Evolutionary conservation across 768 basidiomycete species (phyloP).

Genomic region (Psilocybe subaeruginosa): DNA sequence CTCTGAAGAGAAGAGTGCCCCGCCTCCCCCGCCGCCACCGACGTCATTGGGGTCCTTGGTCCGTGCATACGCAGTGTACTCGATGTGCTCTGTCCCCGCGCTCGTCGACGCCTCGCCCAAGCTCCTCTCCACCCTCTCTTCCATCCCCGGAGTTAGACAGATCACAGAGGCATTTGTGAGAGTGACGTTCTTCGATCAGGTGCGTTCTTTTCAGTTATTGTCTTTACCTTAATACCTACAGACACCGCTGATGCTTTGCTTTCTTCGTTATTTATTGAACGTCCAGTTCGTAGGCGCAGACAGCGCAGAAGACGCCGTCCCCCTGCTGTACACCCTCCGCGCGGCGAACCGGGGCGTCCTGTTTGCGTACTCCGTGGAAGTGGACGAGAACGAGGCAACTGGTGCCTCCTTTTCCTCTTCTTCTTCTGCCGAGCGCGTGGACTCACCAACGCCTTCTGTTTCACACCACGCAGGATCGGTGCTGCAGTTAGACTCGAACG

Average conservation of each 20-base stretch:
- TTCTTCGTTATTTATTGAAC: not conserved
- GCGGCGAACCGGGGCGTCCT: constrained; percentile 72
- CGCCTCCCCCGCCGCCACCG: not conserved
- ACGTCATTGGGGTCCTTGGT: constrained; percentile 30
- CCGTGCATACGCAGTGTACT: constrained; percentile 81
- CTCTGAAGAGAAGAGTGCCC: not conserved
- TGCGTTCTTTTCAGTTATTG: constrained; percentile 28
- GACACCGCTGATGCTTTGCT: not conserved
- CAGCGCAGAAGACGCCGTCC: constrained; percentile 67
- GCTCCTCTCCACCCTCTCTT: constrained; percentile 55
- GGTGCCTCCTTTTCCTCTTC: constrained; percentile 26
- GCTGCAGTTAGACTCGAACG: constrained; percentile 5
- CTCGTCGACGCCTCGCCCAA: constrained; percentile 78
- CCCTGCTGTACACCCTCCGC: constrained; percentile 65
- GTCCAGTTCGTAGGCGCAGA: constrained; percentile 88
- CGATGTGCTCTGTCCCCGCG: constrained; percentile 74
- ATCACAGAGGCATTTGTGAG: constrained; percentile 73
- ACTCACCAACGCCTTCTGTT: constrained; percentile 13
- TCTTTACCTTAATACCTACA: not conserved
- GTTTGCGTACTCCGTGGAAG: constrained; percentile 87
- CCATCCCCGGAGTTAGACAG: constrained; percentile 61
- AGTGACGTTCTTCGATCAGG: constrained; percentile 86
- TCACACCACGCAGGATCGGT: not conserved
- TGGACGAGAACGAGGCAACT: constrained; percentile 60
- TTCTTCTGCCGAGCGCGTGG: constrained; percentile 16